Conservation (phyloP, 768 basidiomycete species). For the Suillus subluteus region DNA sequence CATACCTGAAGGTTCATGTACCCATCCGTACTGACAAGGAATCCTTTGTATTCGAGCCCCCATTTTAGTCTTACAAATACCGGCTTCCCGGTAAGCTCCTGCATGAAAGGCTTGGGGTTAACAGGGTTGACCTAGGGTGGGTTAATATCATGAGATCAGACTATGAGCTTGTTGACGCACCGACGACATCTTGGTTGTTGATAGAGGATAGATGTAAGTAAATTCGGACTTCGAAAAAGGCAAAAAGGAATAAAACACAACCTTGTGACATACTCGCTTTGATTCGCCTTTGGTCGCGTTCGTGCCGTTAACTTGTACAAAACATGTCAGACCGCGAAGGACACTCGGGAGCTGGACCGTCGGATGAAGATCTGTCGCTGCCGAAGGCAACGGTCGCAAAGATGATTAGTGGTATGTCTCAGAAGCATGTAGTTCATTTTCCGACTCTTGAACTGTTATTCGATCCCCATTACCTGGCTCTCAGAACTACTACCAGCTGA, state of each 20-base stretch:
- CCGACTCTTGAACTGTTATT: slow-evolving; percentile 15
- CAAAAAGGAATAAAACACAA: slow-evolving; percentile 17
- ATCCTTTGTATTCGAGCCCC: slow-evolving; percentile 99
- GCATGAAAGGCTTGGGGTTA: slow-evolving; percentile 98
- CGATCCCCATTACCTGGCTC: slow-evolving; percentile 11
- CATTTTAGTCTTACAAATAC: slow-evolving; percentile 96
- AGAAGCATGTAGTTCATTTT: slow-evolving; percentile 10
- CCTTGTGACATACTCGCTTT: slow-evolving; percentile 17
- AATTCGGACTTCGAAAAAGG: slow-evolving; percentile 45
- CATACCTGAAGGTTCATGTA: slow-evolving; percentile 99
- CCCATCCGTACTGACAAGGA: slow-evolving; percentile 96
- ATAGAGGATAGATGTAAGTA: slow-evolving; percentile 30
- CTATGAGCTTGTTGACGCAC: slow-evolving; percentile 43
- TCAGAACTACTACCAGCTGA: slow-evolving; percentile 89
- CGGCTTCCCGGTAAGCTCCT: slow-evolving; percentile 97
- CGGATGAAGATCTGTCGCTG: slow-evolving; percentile 92
- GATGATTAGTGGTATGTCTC: slow-evolving; percentile 81
- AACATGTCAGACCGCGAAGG: slow-evolving; percentile 93
- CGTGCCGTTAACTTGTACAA: slow-evolving; percentile 43
- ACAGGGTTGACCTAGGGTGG: slow-evolving; percentile 80
- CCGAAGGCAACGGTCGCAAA: slow-evolving; percentile 98
- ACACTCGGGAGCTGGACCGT: slow-evolving; percentile 59
- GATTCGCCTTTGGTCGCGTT: slow-evolving; percentile 5
- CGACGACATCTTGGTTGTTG: slow-evolving; percentile 63
- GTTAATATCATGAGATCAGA: slow-evolving; percentile 14